Percentiles rank a stretch among this genome's conserved stretches.
These are phyloP conservation scores for Leonotis leonurus DNA, from an alignment of 257 asterid species.

Conservation along the genomic window DNA sequence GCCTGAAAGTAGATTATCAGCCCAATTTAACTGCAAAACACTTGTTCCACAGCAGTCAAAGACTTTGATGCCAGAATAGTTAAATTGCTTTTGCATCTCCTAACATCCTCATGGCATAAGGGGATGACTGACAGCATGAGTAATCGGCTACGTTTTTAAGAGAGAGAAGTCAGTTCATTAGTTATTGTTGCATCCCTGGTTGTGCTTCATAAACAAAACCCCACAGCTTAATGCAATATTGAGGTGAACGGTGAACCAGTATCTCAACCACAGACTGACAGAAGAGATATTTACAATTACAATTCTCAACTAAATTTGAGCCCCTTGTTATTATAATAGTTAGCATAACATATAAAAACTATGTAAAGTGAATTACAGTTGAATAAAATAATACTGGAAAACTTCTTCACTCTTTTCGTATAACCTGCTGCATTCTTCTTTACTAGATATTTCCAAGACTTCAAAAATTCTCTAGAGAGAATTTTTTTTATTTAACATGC, in stretches of 20 bases:
- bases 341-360: too few relatives aligned
- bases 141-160: not conserved
- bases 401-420: too few relatives aligned
- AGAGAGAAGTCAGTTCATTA: not conserved
- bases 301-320: too few relatives aligned
- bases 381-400: too few relatives aligned
- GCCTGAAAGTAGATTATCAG: constrained; percentile 1
- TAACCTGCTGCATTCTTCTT: too few relatives aligned
- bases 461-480: not conserved
- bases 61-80: constrained; percentile 11
- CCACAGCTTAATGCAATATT: too few relatives aligned
- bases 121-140: not conserved
- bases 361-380: too few relatives aligned
- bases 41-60: constrained; percentile 1
- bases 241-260: not conserved
- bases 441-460: not conserved
- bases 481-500: not conserved
- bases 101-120: not conserved
- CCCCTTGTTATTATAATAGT: too few relatives aligned
- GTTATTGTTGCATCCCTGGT: not conserved
- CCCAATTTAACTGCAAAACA: constrained; percentile 4
- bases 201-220: not conserved
- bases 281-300: too few relatives aligned
- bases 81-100: constrained; percentile 3
- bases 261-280: not conserved